Conservation (phyloP, 2,329 filamentous ascomycete genomes). For the Cryphonectria carpinicola region DNA sequence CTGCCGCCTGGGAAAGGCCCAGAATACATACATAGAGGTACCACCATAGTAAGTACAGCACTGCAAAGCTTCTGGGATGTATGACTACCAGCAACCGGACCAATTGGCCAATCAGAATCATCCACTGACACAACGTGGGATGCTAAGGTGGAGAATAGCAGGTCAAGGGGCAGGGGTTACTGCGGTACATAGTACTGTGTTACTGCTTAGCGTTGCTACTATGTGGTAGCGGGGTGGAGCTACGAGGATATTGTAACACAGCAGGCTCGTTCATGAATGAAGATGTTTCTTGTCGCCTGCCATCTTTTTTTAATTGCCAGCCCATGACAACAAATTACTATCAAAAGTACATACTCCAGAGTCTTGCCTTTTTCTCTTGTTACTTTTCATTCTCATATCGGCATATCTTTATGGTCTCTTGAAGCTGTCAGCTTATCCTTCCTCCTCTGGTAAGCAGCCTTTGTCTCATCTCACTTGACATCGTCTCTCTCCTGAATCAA, state of each 20-base stretch:
- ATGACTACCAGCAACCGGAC: not conserved
- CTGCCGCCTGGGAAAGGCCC: not conserved
- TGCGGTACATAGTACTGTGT: not conserved
- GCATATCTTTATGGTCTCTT: no score
- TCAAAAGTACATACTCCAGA: not conserved
- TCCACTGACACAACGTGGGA: constrained; percentile 8
- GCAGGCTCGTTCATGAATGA: not conserved
- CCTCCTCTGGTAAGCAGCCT: not conserved
- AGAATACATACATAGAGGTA: not conserved
- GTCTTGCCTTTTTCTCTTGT: not conserved
- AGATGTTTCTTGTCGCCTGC: not conserved
- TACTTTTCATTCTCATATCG: not conserved
- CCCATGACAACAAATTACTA: not conserved
- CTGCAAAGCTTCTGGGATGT: not conserved
- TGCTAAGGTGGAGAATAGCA: not conserved
- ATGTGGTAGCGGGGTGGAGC: not conserved
- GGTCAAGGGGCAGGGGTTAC: not conserved
- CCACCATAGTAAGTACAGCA: no score
- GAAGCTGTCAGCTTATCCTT: not conserved
- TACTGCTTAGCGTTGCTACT: not conserved
- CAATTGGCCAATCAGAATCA: constrained; percentile 25
- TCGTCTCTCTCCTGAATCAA: not conserved
- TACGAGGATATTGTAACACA: not conserved
- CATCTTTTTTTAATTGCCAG: not conserved
- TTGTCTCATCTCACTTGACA: not conserved